Evolutionary conservation across 2,329 filamentous ascomycete genomes (phyloP), one percentile per base, ranked within the genome.

Genomic region (Arthrobotrys musiformis): DNA sequence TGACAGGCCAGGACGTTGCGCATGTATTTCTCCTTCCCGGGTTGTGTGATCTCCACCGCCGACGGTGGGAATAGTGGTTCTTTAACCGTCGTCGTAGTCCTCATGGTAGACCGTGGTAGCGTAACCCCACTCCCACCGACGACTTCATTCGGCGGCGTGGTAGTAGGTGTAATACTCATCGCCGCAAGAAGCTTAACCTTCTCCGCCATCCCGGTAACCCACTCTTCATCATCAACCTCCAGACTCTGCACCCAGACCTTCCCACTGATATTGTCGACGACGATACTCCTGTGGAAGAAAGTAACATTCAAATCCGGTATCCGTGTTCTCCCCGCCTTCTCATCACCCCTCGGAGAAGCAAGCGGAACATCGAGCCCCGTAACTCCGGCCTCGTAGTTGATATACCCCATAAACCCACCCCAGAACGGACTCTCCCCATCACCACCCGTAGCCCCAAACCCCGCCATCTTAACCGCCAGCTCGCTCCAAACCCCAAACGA

Each of bases 321-420:
- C 40, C 83, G 80, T 68, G 86, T 84, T 19, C 79, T 78, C 1
- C 81, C 81, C 9, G 82, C 80, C 2, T 81, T 79, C n/a, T 80
- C 79, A n/a, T 37, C 28, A 8, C 52, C 52, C 24, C 75, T 56
- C 48, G 68, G 69, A 79, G 80, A 79, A 28, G 80, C 78, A 33
- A 84, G 80, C 1, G 83, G 79, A 22, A 91, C 85, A 60, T 85
- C 83, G 66, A 90, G 89, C 17, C 86, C 89, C 79, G 86, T 85
- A 0, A 96, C 85, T 0, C 93, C 92, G 82, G 93, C 89, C 82
- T 97, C 93, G 77, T 97, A 97, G 0, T 92, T 93, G 61, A 93
- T 87, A 81, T 91, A 96, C 0, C 93, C 93, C 84, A 97, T 89
- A 74, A 97, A 90, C 0, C 93, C 93, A 62, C 93, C 93, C 83